These are phyloP conservation scores for Alliaria petiolata DNA, from an alignment of 345 rosid species.

Conservation along the genomic window DNA sequence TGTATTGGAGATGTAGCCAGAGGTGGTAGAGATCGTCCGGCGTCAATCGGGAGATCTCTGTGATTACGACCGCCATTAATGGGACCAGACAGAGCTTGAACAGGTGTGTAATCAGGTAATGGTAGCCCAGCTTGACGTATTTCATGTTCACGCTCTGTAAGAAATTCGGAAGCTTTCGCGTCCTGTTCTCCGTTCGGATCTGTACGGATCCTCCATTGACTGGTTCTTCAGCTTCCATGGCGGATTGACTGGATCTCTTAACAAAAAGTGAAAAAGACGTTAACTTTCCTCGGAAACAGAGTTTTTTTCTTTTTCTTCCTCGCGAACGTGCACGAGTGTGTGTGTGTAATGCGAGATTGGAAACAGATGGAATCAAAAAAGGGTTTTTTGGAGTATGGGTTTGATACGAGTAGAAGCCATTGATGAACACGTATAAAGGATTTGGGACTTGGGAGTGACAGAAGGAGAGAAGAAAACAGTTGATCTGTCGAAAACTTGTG, in stretches of 20 bases:
- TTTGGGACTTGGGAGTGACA: too few relatives aligned
- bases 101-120: conserved; percentile 61
- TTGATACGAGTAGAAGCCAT: conserved; percentile 12
- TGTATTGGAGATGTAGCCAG: conserved; percentile 83
- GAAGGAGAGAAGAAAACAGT: background rate
- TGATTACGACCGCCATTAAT: conserved; percentile 49
- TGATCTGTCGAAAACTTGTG: conserved; percentile 5
- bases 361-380: background rate
- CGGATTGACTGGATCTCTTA: background rate
- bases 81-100: conserved; percentile 75
- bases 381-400: background rate
- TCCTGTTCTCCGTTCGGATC: conserved; percentile 46
- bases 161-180: conserved; percentile 72
- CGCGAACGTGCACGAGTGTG: too few relatives aligned
- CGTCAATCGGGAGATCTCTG: conserved; percentile 55
- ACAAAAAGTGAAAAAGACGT: background rate
- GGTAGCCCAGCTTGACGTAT: conserved; percentile 88
- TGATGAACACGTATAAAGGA: conserved; percentile 22
- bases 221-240: conserved; percentile 37
- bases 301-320: too few relatives aligned
- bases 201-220: conserved; percentile 48
- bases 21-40: conserved; percentile 61
- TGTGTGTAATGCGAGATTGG: background rate
- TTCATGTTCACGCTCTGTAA: conserved; percentile 82
- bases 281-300: background rate